Evolutionary conservation across 345 rosid species (phyloP).

Genomic region (Microcos paniculata): DNA sequence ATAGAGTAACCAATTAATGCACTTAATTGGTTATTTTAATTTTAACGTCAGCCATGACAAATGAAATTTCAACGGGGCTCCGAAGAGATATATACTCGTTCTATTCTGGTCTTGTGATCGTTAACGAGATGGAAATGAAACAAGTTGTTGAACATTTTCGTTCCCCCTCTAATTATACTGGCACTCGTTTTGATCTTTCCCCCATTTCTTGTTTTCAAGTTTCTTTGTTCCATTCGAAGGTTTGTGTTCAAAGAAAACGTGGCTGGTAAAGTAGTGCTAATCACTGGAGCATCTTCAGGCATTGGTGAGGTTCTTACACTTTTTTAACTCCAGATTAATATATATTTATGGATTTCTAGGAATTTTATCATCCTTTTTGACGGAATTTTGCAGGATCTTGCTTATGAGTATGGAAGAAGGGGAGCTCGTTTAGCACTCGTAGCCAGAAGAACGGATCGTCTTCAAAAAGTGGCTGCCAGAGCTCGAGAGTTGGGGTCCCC

Average conservation of each 20-base stretch:
- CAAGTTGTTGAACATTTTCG: constrained; percentile 30
- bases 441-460: constrained; percentile 35
- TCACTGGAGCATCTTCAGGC: constrained; percentile 71
- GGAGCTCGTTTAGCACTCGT: constrained; percentile 50
- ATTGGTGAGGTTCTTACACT: constrained; percentile 49
- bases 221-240: constrained; percentile 28
- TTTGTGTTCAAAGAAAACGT: constrained; percentile 39
- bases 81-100: too few species aligned
- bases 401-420: constrained; percentile 51
- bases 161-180: constrained; percentile 29
- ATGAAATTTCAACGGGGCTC: too few species aligned
- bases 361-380: background rate
- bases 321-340: background rate
- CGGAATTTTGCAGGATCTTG: constrained; percentile 38
- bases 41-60: too few species aligned
- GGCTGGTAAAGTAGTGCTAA: constrained; percentile 52
- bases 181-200: constrained; percentile 28
- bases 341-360: background rate
- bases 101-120: background rate
- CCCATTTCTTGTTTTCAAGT: constrained; percentile 37
- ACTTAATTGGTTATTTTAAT: too few species aligned
- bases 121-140: background rate
- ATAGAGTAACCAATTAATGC: too few species aligned
- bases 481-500: constrained; percentile 49
- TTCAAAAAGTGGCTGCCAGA: constrained; percentile 37